These are phyloP conservation scores for Aspergillus sp. DNA, from an alignment of 2,329 filamentous ascomycete species.

Conservation along the genomic window DNA sequence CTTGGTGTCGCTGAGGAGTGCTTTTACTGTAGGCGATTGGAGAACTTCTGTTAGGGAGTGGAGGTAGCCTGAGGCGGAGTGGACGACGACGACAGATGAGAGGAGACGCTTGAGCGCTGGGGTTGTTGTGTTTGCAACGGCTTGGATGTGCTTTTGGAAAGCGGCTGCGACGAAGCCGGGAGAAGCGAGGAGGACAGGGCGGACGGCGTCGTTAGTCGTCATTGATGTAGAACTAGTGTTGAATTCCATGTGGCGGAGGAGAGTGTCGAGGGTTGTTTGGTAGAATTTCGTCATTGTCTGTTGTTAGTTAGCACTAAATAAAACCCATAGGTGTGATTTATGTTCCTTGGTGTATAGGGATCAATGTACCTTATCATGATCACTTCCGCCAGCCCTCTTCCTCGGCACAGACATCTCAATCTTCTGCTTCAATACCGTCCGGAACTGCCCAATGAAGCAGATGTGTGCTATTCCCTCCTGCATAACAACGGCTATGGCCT, in stretches of 20 bases:
- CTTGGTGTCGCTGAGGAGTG: conserved; percentile 79
- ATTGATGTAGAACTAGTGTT: conserved; percentile 41
- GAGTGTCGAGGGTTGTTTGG: conserved; percentile 70
- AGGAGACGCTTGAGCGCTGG: conserved; percentile 67
- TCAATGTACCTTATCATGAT: conserved; percentile 48
- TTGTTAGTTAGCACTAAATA: not conserved
- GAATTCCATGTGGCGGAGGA: conserved; percentile 78
- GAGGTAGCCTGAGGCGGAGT: conserved; percentile 80
- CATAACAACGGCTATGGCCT: conserved; percentile 89
- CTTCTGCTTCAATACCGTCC: conserved; percentile 51
- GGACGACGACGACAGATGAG: conserved; percentile 64
- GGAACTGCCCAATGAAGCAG: conserved; percentile 52
- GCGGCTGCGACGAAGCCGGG: conserved; percentile 83
- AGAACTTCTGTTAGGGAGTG: conserved; percentile 87
- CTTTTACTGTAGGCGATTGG: conserved; percentile 73
- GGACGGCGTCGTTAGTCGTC: conserved; percentile 35
- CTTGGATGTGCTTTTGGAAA: conserved; percentile 73
- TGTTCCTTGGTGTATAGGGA: not conserved
- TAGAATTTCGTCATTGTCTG: conserved; percentile 75
- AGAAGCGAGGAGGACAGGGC: conserved; percentile 77
- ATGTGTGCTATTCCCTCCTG: conserved; percentile 65
- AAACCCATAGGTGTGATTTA: not conserved
- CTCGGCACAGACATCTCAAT: conserved; percentile 49
- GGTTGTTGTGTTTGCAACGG: conserved; percentile 61
- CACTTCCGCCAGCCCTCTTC: conserved; percentile 48